Conservation (phyloP, 148 eudicot species). For the Camellia lanceoleosa region DNA sequence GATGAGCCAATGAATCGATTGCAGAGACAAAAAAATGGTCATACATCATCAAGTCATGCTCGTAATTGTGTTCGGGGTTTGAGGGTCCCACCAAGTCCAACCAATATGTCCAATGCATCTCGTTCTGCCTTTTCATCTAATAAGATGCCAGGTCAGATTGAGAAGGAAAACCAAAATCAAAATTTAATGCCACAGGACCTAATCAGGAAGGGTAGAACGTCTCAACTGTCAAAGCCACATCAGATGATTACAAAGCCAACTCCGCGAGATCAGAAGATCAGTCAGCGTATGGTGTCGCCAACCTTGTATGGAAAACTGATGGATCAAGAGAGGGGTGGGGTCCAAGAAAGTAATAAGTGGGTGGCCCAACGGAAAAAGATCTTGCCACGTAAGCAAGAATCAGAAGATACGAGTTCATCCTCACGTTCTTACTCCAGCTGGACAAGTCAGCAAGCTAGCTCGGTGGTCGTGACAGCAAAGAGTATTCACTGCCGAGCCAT, state of each 20-base stretch:
- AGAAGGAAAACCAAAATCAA: not conserved
- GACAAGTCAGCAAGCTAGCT: constrained; percentile 28
- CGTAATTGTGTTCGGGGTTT: constrained; percentile 24
- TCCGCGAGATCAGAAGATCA: not conserved
- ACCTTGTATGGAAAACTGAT: not conserved
- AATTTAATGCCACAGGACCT: constrained; percentile 9
- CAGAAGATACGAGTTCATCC: constrained; percentile 33
- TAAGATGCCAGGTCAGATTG: constrained; percentile 17
- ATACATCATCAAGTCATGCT: constrained; percentile 21
- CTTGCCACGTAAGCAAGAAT: constrained; percentile 10
- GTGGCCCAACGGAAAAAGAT: constrained; percentile 7
- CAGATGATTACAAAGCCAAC: not conserved
- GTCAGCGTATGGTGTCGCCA: not conserved
- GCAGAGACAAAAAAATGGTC: constrained; percentile 1
- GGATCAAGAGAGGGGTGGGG: not conserved
- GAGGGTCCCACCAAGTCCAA: constrained; percentile 14
- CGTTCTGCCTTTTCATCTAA: constrained; percentile 5
- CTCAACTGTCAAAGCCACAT: constrained; percentile 11
- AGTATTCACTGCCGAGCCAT: constrained; percentile 12
- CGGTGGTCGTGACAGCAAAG: constrained; percentile 6
- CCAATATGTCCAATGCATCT: not conserved
- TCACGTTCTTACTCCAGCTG: constrained; percentile 35
- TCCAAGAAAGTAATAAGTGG: not conserved
- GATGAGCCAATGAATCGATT: constrained; percentile 19
- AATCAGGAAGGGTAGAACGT: constrained; percentile 9